These are phyloP conservation scores for Oryza nivara DNA, from an alignment of 176 grass and related monocot genomes.

Conservation along the genomic window DNA sequence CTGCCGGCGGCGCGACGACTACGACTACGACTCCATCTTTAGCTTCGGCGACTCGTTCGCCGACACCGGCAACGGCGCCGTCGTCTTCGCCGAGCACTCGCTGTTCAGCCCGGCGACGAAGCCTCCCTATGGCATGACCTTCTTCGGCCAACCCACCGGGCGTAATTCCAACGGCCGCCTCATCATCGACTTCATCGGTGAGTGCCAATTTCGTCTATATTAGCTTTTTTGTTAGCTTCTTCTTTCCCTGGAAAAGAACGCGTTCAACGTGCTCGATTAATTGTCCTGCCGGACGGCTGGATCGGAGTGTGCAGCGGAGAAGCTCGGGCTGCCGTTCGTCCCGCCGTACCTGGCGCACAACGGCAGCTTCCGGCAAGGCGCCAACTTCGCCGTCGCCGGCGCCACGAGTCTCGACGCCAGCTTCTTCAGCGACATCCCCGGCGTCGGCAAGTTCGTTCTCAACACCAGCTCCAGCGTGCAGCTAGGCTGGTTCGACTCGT, in stretches of 20 bases:
- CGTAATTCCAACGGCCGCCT: constrained; percentile 58
- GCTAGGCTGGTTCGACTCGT: constrained; percentile 50
- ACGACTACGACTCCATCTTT: constrained; percentile 36
- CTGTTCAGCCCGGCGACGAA: background rate
- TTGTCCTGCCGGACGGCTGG: no score
- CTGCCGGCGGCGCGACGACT: background rate
- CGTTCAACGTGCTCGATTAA: no score
- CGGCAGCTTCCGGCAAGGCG: constrained; percentile 43
- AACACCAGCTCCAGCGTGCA: constrained; percentile 49
- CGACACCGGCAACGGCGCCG: constrained; percentile 39
- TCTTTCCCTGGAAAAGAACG: no score
- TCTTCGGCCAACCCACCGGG: constrained; percentile 56
- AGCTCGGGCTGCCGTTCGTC: constrained; percentile 35
- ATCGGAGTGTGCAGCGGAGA: constrained; percentile 26
- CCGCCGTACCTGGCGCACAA: constrained; percentile 42
- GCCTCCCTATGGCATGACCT: constrained; percentile 50
- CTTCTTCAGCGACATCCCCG: constrained; percentile 34
- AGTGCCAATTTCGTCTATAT: background rate
- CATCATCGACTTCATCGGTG: constrained; percentile 66
- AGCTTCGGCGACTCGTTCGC: constrained; percentile 43
- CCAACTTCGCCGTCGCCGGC: constrained; percentile 56
- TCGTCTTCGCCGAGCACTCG: background rate
- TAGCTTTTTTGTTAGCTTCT: background rate
- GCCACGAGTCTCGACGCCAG: constrained; percentile 36
- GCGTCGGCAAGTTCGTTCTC: background rate